Conservation (phyloP, 2,329 filamentous ascomycete species). For the Colletotrichum eremochloae region DNA sequence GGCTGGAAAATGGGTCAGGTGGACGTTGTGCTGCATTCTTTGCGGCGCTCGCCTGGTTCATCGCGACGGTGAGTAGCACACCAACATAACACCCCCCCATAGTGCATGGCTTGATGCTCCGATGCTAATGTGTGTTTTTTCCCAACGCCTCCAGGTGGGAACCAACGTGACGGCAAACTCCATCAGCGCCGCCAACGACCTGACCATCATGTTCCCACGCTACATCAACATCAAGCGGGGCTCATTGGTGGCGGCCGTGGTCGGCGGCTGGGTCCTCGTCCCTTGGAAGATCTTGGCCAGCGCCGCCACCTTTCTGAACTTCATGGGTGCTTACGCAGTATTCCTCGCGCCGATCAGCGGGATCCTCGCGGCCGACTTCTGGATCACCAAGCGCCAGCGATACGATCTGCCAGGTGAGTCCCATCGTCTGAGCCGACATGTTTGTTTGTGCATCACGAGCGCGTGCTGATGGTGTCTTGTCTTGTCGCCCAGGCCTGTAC, state of each 20-base stretch:
- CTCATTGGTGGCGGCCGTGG: slow-evolving; percentile 65
- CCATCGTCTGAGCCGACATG: too few species aligned
- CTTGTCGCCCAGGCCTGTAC: slow-evolving; percentile 46
- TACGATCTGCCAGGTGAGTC: slow-evolving; percentile 54
- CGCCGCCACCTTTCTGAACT: slow-evolving; percentile 70
- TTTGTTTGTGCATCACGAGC: not conserved
- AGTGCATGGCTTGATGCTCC: not conserved
- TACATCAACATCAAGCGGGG: slow-evolving; percentile 70
- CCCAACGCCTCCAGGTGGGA: slow-evolving; percentile 51
- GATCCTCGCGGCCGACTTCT: slow-evolving; percentile 72
- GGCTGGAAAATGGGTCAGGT: slow-evolving; percentile 57
- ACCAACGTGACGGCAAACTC: slow-evolving; percentile 70
- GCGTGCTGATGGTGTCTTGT: not conserved
- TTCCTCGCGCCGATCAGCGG: slow-evolving; percentile 75
- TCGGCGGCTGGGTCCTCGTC: slow-evolving; percentile 70
- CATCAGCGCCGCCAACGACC: slow-evolving; percentile 67
- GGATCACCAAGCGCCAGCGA: slow-evolving; percentile 67
- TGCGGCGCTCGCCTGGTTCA: slow-evolving; percentile 64
- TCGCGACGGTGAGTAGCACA: slow-evolving; percentile 57
- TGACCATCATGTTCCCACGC: slow-evolving; percentile 65
- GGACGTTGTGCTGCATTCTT: slow-evolving; percentile 61
- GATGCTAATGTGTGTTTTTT: not conserved
- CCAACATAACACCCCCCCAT: not conserved
- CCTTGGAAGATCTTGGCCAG: slow-evolving; percentile 76
- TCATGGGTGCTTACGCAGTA: slow-evolving; percentile 71